phyloP scores from a whole-genome alignment of 169 alveolate species.

The Miamiensis avidus region DNA sequence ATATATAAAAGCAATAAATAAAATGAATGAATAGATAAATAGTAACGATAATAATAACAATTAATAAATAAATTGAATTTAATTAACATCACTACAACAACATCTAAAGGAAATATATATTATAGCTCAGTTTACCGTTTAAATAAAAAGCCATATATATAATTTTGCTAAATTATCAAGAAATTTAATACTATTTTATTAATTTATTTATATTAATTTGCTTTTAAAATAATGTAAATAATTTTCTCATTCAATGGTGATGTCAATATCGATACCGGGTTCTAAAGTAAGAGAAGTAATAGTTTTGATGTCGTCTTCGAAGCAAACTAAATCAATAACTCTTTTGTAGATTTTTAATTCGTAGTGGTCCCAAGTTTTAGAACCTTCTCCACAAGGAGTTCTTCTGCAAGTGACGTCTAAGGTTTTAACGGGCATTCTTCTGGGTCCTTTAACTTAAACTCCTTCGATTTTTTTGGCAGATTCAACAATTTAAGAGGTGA shows the following conservation, averaged over 20 bases:
- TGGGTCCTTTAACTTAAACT: conserved; percentile 70
- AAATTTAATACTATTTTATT: too few species aligned
- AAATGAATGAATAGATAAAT: too few species aligned
- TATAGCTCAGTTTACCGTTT: too few species aligned
- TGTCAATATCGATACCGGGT: conserved; percentile 71
- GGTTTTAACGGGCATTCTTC: conserved; percentile 72
- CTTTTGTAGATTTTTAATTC: conserved; percentile 78
- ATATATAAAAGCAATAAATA: too few species aligned
- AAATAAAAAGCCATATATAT: too few species aligned
- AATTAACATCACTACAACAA: too few species aligned
- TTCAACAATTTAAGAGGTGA: conserved; percentile 53
- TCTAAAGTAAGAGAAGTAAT: conserved; percentile 66
- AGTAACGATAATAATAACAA: too few species aligned
- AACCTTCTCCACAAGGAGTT: conserved; percentile 79
- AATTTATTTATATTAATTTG: too few species aligned
- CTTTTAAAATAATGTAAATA: too few species aligned
- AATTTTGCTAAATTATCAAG: too few species aligned
- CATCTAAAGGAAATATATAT: too few species aligned
- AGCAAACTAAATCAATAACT: conserved; percentile 67
- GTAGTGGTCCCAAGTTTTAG: conserved; percentile 79
- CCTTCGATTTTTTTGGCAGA: conserved; percentile 37
- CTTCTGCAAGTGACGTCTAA: conserved; percentile 64
- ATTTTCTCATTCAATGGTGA: conserved; percentile 36
- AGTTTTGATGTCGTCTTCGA: conserved; percentile 61
- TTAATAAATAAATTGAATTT: too few species aligned